These are phyloP conservation scores for Clonostachys byssicola DNA, from an alignment of 2,329 filamentous ascomycete genomes.

Conservation along the genomic window DNA sequence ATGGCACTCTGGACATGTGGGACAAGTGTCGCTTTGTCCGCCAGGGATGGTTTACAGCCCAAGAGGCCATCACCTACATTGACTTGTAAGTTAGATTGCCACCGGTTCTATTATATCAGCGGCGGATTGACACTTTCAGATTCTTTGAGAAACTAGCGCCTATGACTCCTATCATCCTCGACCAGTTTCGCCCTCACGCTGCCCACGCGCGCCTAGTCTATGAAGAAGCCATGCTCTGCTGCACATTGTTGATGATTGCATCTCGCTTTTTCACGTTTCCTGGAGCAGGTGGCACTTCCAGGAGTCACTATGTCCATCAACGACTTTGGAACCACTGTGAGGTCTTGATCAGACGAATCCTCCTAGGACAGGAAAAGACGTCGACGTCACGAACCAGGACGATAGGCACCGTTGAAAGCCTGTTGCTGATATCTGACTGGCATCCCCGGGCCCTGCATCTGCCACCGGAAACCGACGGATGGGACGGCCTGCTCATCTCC, in stretches of 20 bases:
- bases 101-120: background rate
- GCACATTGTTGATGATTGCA: conserved; percentile 11
- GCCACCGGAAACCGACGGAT: conserved; percentile 13
- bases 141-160: background rate
- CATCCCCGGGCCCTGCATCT: conserved; percentile 12
- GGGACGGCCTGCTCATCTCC: conserved; percentile 10
- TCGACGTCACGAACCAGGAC: conserved; percentile 11
- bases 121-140: background rate
- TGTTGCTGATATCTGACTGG: conserved; percentile 15
- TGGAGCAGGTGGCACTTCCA: conserved; percentile 9
- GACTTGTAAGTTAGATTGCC: conserved; percentile 7
- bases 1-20: conserved; percentile 12
- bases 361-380: conserved; percentile 11
- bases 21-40: conserved; percentile 15
- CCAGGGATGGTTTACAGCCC: conserved; percentile 15
- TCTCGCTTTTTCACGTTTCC: conserved; percentile 13
- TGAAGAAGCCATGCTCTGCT: conserved; percentile 12
- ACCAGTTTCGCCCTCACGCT: conserved; percentile 1
- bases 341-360: conserved; percentile 9
- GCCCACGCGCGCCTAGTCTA: conserved; percentile 6
- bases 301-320: conserved; percentile 10
- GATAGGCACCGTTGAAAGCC: conserved; percentile 10
- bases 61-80: conserved; percentile 17
- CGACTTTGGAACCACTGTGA: conserved; percentile 13
- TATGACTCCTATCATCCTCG: background rate